Conservation (phyloP, 768 basidiomycete genomes). For the Amanita pallidorosea region DNA sequence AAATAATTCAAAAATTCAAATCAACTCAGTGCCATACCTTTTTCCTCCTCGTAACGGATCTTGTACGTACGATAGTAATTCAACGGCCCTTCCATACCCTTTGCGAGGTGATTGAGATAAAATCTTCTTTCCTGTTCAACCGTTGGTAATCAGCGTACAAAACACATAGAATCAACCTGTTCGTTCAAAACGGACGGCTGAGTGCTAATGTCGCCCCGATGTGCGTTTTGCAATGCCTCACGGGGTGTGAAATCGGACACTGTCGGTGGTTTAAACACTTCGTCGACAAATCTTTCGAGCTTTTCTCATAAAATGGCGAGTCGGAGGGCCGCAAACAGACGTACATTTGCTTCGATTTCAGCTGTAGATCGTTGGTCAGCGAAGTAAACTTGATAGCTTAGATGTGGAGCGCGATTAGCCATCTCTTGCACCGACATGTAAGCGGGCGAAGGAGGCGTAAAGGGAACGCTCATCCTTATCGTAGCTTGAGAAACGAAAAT, state of each 20-base stretch:
- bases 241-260: conserved; percentile 12
- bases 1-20: neutral
- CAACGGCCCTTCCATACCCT: conserved; percentile 60
- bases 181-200: conserved; percentile 16
- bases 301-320: conserved; percentile 9
- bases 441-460: conserved; percentile 40
- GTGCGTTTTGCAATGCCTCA: neutral
- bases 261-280: conserved; percentile 16
- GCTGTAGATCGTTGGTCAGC: conserved; percentile 36
- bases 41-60: conserved; percentile 58
- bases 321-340: conserved; percentile 8
- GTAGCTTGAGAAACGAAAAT: neutral
- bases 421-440: conserved; percentile 43
- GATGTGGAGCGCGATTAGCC: conserved; percentile 39
- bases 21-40: conserved; percentile 17
- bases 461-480: conserved; percentile 55
- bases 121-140: conserved; percentile 40
- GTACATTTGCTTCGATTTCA: conserved; percentile 49
- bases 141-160: neutral
- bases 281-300: conserved; percentile 27
- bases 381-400: conserved; percentile 64
- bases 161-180: conserved; percentile 9
- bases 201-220: conserved; percentile 3
- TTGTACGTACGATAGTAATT: conserved; percentile 65
- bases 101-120: conserved; percentile 33